Percentiles rank a stretch among this genome's conserved stretches.
Evolutionary conservation across 306 rosid genomes (phyloP).

Genomic region (Acacia acuminata): DNA sequence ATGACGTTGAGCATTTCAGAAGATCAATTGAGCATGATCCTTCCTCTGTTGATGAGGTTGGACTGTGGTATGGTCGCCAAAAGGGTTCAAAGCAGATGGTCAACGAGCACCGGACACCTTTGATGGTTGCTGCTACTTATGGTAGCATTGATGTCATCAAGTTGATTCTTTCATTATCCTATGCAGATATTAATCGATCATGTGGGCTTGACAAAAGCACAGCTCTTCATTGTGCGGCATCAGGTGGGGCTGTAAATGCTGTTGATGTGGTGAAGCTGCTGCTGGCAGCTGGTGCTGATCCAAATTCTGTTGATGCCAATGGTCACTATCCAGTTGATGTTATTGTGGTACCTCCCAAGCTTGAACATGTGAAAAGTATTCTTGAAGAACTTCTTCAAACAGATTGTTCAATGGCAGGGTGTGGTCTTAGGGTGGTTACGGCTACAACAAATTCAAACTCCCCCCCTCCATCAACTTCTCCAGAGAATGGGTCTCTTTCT

Average conservation of each 20-base stretch:
- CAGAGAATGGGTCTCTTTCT: conserved; percentile 68
- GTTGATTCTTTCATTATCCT: conserved; percentile 66
- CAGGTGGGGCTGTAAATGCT: conserved; percentile 83
- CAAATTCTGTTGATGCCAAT: conserved; percentile 68
- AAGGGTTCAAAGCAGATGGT: conserved; percentile 91
- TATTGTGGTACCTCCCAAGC: conserved; percentile 68
- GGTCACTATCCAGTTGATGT: conserved; percentile 71
- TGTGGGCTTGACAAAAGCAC: conserved; percentile 83
- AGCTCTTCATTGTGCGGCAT: conserved; percentile 96
- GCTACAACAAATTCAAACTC: conserved; percentile 48
- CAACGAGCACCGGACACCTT: conserved; percentile 75
- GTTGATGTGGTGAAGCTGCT: conserved; percentile 73
- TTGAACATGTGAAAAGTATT: conserved; percentile 42
- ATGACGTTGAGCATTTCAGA: conserved; percentile 70
- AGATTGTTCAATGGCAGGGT: conserved; percentile 49
- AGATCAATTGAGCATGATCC: conserved; percentile 67
- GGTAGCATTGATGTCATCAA: conserved; percentile 79
- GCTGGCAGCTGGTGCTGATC: conserved; percentile 82
- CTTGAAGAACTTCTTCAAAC: conserved; percentile 74
- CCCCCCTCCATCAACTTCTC: conserved; percentile 65
- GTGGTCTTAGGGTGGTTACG: conserved; percentile 51
- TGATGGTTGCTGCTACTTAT: conserved; percentile 95
- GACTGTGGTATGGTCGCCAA: conserved; percentile 81
- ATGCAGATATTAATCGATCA: conserved; percentile 55
- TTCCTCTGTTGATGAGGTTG: conserved; percentile 73